Evolutionary conservation across 352 stramenopile genomes (phyloP).

Genomic region (Blastocystis sp.): DNA sequence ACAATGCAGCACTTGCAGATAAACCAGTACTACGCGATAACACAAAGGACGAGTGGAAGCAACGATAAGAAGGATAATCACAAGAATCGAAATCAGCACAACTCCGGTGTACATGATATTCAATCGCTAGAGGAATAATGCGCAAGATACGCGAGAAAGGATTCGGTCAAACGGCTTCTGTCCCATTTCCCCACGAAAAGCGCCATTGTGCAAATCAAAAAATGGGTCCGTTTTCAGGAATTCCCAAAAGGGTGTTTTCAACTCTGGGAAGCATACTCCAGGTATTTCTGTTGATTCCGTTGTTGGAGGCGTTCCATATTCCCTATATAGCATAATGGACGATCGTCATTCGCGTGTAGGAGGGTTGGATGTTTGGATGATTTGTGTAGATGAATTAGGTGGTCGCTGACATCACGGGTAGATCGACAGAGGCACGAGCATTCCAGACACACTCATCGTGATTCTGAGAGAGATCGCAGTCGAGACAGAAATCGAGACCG

Average conservation of each 20-base stretch:
- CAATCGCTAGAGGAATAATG: not conserved
- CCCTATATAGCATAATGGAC: not conserved
- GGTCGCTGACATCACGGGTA: not conserved
- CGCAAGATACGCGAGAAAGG: not conserved
- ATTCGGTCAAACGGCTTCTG: not conserved
- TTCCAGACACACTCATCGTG: not conserved
- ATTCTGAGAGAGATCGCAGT: not conserved
- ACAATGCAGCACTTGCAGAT: slow-evolving; percentile 62
- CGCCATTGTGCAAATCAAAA: slow-evolving; percentile 8
- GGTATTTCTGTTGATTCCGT: not conserved
- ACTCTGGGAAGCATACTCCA: not conserved
- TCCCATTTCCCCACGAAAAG: too few species aligned
- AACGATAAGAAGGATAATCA: slow-evolving; percentile 11
- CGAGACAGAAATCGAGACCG: not conserved
- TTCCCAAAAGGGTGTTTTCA: not conserved
- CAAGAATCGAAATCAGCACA: not conserved
- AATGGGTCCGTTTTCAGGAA: not conserved
- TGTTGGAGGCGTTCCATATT: not conserved
- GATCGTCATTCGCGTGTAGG: slow-evolving; percentile 56
- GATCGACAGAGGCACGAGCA: slow-evolving; percentile 30
- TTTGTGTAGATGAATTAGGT: slow-evolving; percentile 15
- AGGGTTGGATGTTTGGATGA: not conserved
- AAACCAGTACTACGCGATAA: slow-evolving; percentile 50
- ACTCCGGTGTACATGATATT: not conserved
- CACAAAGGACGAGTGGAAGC: not conserved